Base-by-base conservation (phyloP, 805 yeast genomes). In the Lipomyces oligophaga region DNA sequence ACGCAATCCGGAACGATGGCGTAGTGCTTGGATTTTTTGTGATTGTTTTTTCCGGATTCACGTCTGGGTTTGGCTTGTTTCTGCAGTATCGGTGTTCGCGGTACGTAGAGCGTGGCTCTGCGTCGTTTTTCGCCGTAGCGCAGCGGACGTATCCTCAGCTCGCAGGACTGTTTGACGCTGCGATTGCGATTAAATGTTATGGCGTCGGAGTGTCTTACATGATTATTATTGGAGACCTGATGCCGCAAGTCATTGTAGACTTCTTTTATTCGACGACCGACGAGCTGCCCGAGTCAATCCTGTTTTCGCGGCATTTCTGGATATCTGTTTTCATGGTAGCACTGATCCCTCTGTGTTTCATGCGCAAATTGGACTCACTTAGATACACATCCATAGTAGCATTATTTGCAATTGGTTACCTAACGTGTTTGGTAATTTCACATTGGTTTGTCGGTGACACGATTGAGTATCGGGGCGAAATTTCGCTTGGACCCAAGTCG, bases 351-450 rank as follows among this genome's bases (percentile, higher is more conserved):
- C 69, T 90, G 41, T 81, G 93, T 10, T 86, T 81, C 63, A 71
- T 84, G 59, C 77, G 81, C 59, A 79, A 78, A 58, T 72, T 89
- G 51, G 94, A 85, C 62, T 85, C 96, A 7, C 74, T 89, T 60
- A 83, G 85, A 60, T 84, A 85, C 59, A 86, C 96, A 1, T 85
- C 96, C 2, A 68, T 88, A 63, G 70, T 89, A 30, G 96, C 96
- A 1, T 70, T 89, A 19, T 73, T 79, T 4, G 82, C 96, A 1
- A 94, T 88, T 11, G 83, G 76, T 0, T 89, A 89, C 62, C 72
- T 89, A 56, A 77, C 85, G 13, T 60, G 82, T 1, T 68, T 89
- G 46, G 95, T 90, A 1, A 69, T 87, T 15, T 69, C 73, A n/a
- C 95, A 88, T 65, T 85, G 72, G 60, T 33, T 81, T 1, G 64